phyloP scores from a whole-genome alignment of 202 grass and related monocot species.

The Zizania palustris region DNA sequence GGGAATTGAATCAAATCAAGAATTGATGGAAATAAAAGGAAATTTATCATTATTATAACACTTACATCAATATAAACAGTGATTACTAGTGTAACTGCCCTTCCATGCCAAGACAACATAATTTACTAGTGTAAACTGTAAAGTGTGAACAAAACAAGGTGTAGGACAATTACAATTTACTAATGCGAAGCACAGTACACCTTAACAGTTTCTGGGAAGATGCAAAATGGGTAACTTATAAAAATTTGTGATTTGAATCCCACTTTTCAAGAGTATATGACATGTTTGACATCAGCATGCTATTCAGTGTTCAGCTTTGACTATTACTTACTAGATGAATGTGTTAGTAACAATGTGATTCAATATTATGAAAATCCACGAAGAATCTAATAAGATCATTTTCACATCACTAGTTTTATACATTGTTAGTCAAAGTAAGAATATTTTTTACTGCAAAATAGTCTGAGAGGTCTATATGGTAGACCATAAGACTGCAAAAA shows the following conservation, averaged over 20 bases:
- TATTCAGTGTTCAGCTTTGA: not conserved
- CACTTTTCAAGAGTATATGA: not conserved
- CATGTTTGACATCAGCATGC: not conserved
- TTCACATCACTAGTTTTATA: not conserved
- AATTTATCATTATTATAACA: not conserved
- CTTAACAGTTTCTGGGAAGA: not conserved
- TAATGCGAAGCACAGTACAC: not conserved
- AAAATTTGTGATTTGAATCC: not conserved
- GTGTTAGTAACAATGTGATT: too few relatives aligned
- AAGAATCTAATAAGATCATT: not conserved
- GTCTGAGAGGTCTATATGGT: not conserved
- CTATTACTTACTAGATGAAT: too few relatives aligned
- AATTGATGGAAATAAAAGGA: not conserved
- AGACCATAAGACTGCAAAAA: not conserved
- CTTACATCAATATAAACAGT: conserved; percentile 6
- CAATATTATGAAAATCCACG: not conserved
- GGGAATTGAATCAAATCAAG: conserved; percentile 19
- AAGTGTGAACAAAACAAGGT: not conserved
- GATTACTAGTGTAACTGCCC: not conserved
- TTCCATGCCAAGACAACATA: not conserved
- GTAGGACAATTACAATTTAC: not conserved
- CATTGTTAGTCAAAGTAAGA: not conserved
- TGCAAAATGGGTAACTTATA: not conserved
- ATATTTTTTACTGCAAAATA: not conserved
- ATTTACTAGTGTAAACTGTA: not conserved